phyloP scores from a whole-genome alignment of 768 basidiomycete species.

The Lentinula raphanica region DNA sequence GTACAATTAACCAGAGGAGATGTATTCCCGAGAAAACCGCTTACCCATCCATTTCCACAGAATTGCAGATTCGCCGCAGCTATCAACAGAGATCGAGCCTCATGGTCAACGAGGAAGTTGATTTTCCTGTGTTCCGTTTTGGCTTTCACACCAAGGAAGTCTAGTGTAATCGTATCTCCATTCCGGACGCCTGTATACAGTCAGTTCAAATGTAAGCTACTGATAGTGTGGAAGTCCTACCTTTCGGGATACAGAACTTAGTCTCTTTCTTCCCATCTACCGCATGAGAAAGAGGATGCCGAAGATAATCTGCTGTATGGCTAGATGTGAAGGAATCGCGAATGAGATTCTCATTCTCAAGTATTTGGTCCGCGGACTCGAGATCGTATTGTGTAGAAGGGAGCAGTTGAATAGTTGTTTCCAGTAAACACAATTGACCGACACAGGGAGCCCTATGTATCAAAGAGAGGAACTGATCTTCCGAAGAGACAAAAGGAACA shows the following conservation, averaged over 20 bases:
- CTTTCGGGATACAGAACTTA: conserved; percentile 41
- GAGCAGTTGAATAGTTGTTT: conserved; percentile 46
- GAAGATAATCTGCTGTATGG: conserved; percentile 32
- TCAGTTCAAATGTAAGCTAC: neutral
- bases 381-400: conserved; percentile 19
- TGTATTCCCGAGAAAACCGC: neutral
- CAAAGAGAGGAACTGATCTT: conserved; percentile 9
- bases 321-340: conserved; percentile 27
- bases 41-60: conserved; percentile 15
- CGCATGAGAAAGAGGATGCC: conserved; percentile 45
- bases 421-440: conserved; percentile 41
- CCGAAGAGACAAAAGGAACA: conserved; percentile 22
- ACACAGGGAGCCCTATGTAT: conserved; percentile 35
- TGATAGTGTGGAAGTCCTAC: conserved; percentile 30
- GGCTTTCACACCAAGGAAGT: conserved; percentile 12
- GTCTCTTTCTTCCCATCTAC: conserved; percentile 50
- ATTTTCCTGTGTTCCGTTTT: conserved; percentile 13
- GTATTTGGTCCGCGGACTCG: conserved; percentile 31
- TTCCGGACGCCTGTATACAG: conserved; percentile 19
- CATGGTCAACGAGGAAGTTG: conserved; percentile 23
- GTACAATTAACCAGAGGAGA: too few species aligned
- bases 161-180: conserved; percentile 26
- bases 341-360: conserved; percentile 35
- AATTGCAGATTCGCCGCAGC: conserved; percentile 7
- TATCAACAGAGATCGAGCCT: conserved; percentile 15